phyloP scores from a whole-genome alignment of 208 protist genomes.

The Acanthamoeba royreba region DNA sequence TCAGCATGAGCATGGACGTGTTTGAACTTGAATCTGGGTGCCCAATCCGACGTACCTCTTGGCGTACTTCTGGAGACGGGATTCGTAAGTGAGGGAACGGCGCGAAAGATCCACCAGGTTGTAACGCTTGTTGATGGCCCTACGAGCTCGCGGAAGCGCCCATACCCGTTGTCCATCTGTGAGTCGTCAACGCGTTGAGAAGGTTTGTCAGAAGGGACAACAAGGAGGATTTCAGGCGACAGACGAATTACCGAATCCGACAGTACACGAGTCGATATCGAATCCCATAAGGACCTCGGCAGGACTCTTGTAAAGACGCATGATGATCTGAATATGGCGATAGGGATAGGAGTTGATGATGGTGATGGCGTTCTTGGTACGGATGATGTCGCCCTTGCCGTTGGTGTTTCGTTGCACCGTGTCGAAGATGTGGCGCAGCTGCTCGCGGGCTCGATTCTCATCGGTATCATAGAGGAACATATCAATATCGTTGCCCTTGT shows the following conservation, averaged over 20 bases:
- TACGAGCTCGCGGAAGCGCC: background rate
- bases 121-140: background rate
- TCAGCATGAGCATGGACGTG: no score
- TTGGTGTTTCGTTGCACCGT: slow-evolving; percentile 16
- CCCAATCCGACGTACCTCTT: slow-evolving; percentile 50
- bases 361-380: slow-evolving; percentile 51
- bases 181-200: no score
- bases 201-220: no score
- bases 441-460: slow-evolving; percentile 29
- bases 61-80: slow-evolving; percentile 71
- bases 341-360: slow-evolving; percentile 46
- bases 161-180: no score
- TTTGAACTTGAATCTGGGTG: no score
- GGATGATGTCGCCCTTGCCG: background rate
- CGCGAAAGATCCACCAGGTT: slow-evolving; percentile 64
- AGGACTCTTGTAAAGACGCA: slow-evolving; percentile 66
- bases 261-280: slow-evolving; percentile 65
- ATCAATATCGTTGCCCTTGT: slow-evolving; percentile 62
- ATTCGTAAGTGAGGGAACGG: slow-evolving; percentile 68
- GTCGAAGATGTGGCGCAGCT: slow-evolving; percentile 45
- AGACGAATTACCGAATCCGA: slow-evolving; percentile 70
- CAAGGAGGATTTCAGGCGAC: no score
- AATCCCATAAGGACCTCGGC: slow-evolving; percentile 69
- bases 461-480: slow-evolving; percentile 69
- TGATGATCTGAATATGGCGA: slow-evolving; percentile 67